A percentile compares a stretch with the other conserved stretches of the same genome.
Conservation (phyloP, 257 asterid genomes). For the Lavandula angustifolia region DNA sequence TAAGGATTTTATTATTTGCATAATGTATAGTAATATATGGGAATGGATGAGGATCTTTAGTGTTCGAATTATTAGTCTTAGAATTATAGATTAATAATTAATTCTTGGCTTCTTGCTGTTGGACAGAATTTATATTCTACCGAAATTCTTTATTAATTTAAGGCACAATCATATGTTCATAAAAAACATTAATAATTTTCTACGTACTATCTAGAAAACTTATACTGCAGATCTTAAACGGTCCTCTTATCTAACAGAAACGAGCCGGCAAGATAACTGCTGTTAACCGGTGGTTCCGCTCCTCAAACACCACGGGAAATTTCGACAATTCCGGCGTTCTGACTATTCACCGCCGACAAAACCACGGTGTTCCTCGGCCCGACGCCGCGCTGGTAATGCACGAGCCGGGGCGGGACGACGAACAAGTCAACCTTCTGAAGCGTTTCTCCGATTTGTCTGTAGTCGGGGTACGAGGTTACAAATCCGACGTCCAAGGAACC, state of each 20-base stretch:
- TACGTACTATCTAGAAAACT: neutral
- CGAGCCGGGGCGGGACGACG: slow-evolving; percentile 33
- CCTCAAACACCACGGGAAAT: slow-evolving; percentile 8
- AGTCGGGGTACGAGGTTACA: slow-evolving; percentile 28
- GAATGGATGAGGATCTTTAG: no score
- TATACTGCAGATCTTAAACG: slow-evolving; percentile 16
- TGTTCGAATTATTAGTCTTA: neutral
- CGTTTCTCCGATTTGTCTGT: slow-evolving; percentile 1
- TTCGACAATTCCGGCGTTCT: slow-evolving; percentile 15
- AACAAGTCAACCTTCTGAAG: slow-evolving; percentile 29
- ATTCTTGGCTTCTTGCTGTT: slow-evolving; percentile 21
- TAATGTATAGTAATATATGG: no score
- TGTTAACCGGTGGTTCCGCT: neutral
- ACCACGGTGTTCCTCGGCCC: slow-evolving; percentile 18
- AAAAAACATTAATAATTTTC: no score
- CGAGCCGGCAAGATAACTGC: slow-evolving; percentile 1
- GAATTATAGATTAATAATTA: neutral
- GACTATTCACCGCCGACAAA: slow-evolving; percentile 18
- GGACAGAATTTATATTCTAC: neutral
- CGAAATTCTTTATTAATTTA: neutral
- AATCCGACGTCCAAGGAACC: slow-evolving; percentile 13
- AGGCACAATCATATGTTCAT: no score
- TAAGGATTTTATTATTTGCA: no score
- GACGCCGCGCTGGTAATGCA: slow-evolving; percentile 30
- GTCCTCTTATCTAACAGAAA: slow-evolving; percentile 11